A percentile compares a stretch with the other conserved stretches of the same genome.
Evolutionary conservation across 192 early-diverging fungal genomes (phyloP).

Genomic region (Ramicandelaber brevisporus): DNA sequence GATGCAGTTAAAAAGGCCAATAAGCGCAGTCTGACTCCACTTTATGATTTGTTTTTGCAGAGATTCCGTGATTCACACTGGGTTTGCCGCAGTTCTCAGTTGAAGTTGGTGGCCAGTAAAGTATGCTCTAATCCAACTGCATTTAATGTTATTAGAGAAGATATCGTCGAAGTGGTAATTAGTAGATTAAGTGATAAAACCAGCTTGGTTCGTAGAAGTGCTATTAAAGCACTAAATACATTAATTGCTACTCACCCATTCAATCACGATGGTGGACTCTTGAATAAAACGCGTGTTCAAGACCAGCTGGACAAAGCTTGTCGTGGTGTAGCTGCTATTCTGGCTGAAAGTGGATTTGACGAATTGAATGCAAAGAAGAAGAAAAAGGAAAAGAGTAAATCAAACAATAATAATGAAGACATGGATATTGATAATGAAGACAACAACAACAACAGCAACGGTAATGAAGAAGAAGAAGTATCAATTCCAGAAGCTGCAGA

Average conservation of each 20-base stretch:
- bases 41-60: constrained; percentile 80
- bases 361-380: too few species aligned
- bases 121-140: constrained; percentile 52
- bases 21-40: constrained; percentile 50
- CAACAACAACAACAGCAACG: constrained; percentile 7
- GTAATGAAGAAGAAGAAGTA: constrained; percentile 6
- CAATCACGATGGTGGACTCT: constrained; percentile 57
- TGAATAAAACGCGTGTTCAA: constrained; percentile 45
- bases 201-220: constrained; percentile 65
- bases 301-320: constrained; percentile 23
- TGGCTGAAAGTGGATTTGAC: too few species aligned
- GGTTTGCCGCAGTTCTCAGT: constrained; percentile 63
- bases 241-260: constrained; percentile 79
- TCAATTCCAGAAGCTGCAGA: constrained; percentile 5
- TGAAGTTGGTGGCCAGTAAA: constrained; percentile 59
- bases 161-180: constrained; percentile 37
- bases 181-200: constrained; percentile 77
- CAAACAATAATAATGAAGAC: constrained; percentile 8
- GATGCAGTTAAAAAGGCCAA: too few species aligned
- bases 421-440: constrained; percentile 8
- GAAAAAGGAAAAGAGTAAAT: constrained; percentile 37
- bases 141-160: constrained; percentile 47
- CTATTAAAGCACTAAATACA: constrained; percentile 57
- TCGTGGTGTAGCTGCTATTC: too few species aligned
- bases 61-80: constrained; percentile 73